A percentile compares a stretch with the other conserved stretches of the same genome.
Conservation (phyloP, 2,329 filamentous ascomycete genomes). For the Pseudogymnoascus sp. region DNA sequence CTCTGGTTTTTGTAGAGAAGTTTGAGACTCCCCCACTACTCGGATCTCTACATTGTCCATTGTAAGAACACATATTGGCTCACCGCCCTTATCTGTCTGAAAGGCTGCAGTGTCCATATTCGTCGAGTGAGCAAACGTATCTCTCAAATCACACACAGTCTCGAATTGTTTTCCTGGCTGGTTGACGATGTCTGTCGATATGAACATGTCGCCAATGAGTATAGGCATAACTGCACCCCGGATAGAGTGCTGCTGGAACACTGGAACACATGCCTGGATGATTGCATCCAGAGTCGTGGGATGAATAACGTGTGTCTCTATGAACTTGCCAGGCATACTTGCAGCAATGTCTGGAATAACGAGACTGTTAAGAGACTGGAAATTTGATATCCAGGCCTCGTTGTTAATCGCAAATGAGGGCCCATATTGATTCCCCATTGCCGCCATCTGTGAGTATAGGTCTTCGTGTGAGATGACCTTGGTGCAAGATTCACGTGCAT, state of each 20-base stretch:
- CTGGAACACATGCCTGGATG: not conserved
- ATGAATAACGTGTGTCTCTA: not conserved
- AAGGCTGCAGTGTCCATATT: not conserved
- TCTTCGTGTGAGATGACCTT: not conserved
- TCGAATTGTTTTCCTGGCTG: not conserved
- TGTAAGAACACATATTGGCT: not conserved
- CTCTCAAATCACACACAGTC: not conserved
- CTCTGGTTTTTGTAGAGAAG: not conserved
- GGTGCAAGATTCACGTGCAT: not conserved
- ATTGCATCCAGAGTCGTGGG: not conserved
- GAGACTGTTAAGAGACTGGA: not conserved
- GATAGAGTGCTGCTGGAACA: not conserved
- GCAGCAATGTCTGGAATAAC: not conserved
- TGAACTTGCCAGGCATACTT: not conserved
- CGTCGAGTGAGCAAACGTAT: not conserved
- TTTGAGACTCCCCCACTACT: not conserved
- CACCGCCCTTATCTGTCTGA: not conserved
- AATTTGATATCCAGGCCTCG: not conserved
- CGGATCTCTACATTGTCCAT: not conserved
- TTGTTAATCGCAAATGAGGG: not conserved
- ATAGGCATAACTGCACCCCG: not conserved
- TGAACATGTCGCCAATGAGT: not conserved
- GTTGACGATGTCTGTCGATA: not conserved
- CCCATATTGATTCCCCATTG: slow-evolving; percentile 16
- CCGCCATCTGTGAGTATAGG: not conserved